Conservation (phyloP, 192 early-diverging fungal species). For the Backusella circina region DNA sequence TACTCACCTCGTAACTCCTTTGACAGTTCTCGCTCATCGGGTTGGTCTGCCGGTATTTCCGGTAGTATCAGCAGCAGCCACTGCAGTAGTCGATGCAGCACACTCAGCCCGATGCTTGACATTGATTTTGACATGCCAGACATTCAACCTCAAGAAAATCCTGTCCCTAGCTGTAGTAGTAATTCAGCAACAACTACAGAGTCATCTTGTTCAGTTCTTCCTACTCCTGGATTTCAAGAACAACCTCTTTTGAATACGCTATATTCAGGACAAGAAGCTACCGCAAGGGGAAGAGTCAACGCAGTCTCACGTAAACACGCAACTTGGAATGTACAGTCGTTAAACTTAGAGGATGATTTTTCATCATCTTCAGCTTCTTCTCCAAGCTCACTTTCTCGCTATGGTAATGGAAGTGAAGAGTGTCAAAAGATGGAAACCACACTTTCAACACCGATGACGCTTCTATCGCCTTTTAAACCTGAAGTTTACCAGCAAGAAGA, state of each 20-base stretch:
- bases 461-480: constrained; percentile 7
- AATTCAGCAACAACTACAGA: neutral
- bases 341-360: neutral
- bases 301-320: neutral
- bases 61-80: constrained; percentile 9
- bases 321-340: neutral
- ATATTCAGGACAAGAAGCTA: neutral
- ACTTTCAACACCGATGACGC: constrained; percentile 2
- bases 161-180: neutral
- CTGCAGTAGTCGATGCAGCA: constrained; percentile 14
- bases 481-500: neutral
- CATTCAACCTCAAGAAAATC: neutral
- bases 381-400: neutral
- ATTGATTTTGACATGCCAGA: constrained; percentile 13
- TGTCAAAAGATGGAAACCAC: neutral
- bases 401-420: neutral
- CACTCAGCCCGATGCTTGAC: constrained; percentile 16
- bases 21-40: constrained; percentile 2
- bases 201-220: neutral
- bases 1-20: constrained; percentile 13
- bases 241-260: neutral
- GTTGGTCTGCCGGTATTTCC: neutral
- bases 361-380: neutral
- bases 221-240: neutral
- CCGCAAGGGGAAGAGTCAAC: neutral